phyloP scores from a whole-genome alignment of 1,284 basidiomycete species.

The Puccinia triticina region DNA sequence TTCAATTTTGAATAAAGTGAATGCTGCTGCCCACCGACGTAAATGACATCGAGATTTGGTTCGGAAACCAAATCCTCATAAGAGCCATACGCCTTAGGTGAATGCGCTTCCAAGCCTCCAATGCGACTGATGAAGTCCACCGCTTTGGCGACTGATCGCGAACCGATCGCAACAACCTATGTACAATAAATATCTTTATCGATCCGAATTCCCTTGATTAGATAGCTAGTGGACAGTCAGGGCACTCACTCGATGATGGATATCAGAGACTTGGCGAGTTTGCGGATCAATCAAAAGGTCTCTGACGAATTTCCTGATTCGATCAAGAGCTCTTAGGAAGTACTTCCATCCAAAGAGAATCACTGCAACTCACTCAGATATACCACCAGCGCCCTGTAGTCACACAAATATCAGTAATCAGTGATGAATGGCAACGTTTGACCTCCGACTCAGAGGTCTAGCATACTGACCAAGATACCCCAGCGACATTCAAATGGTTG shows the following conservation, averaged over 20 bases:
- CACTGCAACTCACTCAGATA: slow-evolving; percentile 15
- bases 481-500: slow-evolving; percentile 17
- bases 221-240: neutral
- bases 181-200: neutral
- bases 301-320: slow-evolving; percentile 58
- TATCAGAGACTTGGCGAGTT: slow-evolving; percentile 70
- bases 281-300: slow-evolving; percentile 61
- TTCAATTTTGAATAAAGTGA: neutral
- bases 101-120: slow-evolving; percentile 1
- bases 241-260: slow-evolving; percentile 67
- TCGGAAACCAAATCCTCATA: slow-evolving; percentile 79
- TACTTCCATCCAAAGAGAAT: neutral
- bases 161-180: slow-evolving; percentile 72
- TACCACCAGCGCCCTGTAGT: slow-evolving; percentile 8
- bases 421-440: neutral
- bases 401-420: neutral
- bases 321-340: neutral
- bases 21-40: slow-evolving; percentile 63
- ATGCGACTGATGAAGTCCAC: slow-evolving; percentile 68
- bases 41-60: slow-evolving; percentile 64
- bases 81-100: slow-evolving; percentile 69
- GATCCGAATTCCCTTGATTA: neutral
- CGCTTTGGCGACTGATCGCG: slow-evolving; percentile 72
- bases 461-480: slow-evolving; percentile 33
- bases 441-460: neutral